Evolutionary conservation across 305 asterid species (phyloP).

Genomic region (Caryopteris hybrid): DNA sequence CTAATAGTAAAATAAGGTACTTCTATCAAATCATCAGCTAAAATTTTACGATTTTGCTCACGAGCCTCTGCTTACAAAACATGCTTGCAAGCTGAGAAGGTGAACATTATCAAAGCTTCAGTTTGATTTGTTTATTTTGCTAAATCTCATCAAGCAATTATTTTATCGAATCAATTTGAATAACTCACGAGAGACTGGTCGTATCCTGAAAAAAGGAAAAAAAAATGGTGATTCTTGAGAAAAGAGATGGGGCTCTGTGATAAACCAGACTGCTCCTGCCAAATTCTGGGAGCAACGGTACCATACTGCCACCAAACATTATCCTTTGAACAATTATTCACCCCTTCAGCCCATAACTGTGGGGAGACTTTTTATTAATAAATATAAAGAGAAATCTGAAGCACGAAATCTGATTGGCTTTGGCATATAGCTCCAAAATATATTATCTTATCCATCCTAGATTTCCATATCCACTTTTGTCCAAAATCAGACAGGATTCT

Average conservation of each 20-base stretch:
- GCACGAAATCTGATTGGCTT: conserved; percentile 60
- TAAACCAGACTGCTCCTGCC: conserved; percentile 8
- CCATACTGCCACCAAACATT: conserved; percentile 19
- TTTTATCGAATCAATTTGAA: no score
- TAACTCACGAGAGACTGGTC: no score
- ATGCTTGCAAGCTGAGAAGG: no score
- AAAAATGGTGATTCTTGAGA: no score
- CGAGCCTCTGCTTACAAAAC: no score
- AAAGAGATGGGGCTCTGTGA: background rate
- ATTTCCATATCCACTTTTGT: conserved; percentile 23
- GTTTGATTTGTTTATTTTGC: no score
- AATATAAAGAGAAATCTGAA: conserved; percentile 50
- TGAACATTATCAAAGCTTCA: no score
- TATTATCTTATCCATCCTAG: conserved; percentile 65
- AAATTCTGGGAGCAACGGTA: conserved; percentile 1
- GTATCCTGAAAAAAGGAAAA: no score
- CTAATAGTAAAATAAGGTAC: no score
- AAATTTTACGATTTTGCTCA: no score
- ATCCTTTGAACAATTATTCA: conserved; percentile 8
- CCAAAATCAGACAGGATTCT: conserved; percentile 20
- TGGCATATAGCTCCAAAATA: conserved; percentile 38
- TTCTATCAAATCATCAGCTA: no score
- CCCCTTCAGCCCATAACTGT: conserved; percentile 26
- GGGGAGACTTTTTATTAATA: conserved; percentile 3
- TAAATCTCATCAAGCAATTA: no score